These are phyloP conservation scores for Rosa lucieae DNA, from an alignment of 306 rosid species.

Conservation along the genomic window DNA sequence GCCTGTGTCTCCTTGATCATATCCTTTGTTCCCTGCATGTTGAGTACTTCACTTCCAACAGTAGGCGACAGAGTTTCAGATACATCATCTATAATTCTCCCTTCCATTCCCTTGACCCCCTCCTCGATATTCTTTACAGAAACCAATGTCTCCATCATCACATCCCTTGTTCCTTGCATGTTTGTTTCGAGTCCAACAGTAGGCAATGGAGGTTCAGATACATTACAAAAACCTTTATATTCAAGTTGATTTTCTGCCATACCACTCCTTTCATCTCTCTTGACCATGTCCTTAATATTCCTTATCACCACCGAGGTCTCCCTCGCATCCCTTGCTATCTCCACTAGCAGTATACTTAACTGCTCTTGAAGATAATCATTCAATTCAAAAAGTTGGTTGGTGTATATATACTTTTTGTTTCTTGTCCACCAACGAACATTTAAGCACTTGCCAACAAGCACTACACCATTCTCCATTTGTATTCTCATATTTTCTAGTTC, in stretches of 20 bases:
- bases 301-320: neutral
- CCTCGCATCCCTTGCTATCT: constrained; percentile 16
- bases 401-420: neutral
- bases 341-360: constrained; percentile 21
- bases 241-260: neutral
- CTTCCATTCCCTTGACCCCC: no score
- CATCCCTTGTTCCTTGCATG: no score
- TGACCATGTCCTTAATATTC: neutral
- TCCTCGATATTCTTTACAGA: neutral
- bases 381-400: constrained; percentile 32
- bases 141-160: neutral
- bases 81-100: no score
- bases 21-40: neutral
- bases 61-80: neutral
- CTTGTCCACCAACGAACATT: neutral
- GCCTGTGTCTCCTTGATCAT: neutral
- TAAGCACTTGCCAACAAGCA: neutral
- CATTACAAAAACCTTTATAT: neutral
- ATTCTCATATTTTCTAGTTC: neutral
- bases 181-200: no score
- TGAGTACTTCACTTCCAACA: neutral
- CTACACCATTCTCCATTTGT: neutral
- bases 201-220: no score
- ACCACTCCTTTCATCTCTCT: neutral
- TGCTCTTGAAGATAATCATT: constrained; percentile 12